Base-by-base conservation (phyloP, 2,329 filamentous ascomycete species). In the Onygena corvina region DNA sequence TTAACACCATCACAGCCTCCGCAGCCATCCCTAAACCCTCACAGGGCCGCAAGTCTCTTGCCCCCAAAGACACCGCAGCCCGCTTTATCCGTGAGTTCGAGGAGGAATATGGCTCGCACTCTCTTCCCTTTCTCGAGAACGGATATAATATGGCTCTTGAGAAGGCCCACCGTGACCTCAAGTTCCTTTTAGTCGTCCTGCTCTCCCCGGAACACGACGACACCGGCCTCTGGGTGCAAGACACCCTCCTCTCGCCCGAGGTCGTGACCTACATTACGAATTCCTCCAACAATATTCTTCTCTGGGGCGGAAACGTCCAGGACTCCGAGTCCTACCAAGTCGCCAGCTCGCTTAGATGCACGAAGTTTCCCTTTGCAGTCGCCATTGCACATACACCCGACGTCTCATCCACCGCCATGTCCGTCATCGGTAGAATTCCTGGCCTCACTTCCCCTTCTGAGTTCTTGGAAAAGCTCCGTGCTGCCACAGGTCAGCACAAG, bases 291-390 rank as follows among this genome's bases (percentile, higher is more conserved):
- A 84, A 90, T 61, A 77, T 95, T 25, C 72, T 96, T 30, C 67
- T 98, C 2, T 98, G 92, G 92, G 87, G 84, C 34, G 92, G 92
- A 42, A 94, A 88, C 57, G 84, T 96, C 0, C 79, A 88, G 54
- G 92, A 98, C 63, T 84, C 87, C 2, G 92, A 98, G 68, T 86
- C 90, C 3, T 96, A 93, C 65, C 88, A 95, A 64, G 87, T 95
- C 34, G 81, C 88, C n/a, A 76, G 79, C 9, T 87, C 89, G 40
- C 79, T 96, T 54, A 82, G 82, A 57, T 92, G 86, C 65, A 94
- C 86, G 52, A 94, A 93, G 62, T 95, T 92, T 60, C 92, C 92
- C 7, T 96, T 94, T 63, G 81, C 84, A 0, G 86, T 83, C 11
- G 67, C 95, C 2, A 81, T 95, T 23, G 89, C 87, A 50, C 83